phyloP scores from a whole-genome alignment of 306 rosid species.

The Chamaecrista fasciculata region DNA sequence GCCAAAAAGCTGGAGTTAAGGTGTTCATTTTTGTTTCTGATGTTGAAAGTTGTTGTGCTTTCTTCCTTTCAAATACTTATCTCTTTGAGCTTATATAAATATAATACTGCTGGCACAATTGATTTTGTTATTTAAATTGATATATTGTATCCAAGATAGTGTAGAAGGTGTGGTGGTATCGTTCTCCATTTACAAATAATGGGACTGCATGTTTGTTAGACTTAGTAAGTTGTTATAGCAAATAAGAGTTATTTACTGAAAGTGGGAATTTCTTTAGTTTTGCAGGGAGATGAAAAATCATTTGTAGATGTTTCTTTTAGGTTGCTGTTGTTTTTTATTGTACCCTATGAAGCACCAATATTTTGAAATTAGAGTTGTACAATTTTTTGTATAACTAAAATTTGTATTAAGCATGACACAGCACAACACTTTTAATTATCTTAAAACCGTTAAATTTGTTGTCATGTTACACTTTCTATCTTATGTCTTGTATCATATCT shows the following conservation, averaged over 20 bases:
- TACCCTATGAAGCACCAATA: no score
- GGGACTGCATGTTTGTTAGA: neutral
- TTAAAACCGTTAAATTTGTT: no score
- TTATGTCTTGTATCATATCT: no score
- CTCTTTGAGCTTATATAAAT: neutral
- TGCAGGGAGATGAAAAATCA: neutral
- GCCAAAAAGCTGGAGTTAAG: constrained; percentile 96
- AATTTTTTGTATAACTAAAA: no score
- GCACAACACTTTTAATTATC: no score
- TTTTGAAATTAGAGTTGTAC: no score
- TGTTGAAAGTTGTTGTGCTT: neutral
- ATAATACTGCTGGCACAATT: neutral
- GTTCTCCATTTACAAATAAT: neutral
- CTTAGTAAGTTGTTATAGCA: neutral
- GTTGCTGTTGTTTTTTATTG: neutral
- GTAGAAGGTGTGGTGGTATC: neutral
- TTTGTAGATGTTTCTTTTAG: neutral
- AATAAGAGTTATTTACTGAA: neutral
- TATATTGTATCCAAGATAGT: neutral
- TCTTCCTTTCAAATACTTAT: constrained; percentile 1
- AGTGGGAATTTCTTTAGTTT: neutral
- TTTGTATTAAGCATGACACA: no score
- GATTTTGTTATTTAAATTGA: neutral
- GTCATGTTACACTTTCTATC: no score
- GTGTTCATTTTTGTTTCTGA: constrained; percentile 36